These are phyloP conservation scores for Rauvolfia tetraphylla DNA, from an alignment of 257 asterid genomes.

Conservation along the genomic window DNA sequence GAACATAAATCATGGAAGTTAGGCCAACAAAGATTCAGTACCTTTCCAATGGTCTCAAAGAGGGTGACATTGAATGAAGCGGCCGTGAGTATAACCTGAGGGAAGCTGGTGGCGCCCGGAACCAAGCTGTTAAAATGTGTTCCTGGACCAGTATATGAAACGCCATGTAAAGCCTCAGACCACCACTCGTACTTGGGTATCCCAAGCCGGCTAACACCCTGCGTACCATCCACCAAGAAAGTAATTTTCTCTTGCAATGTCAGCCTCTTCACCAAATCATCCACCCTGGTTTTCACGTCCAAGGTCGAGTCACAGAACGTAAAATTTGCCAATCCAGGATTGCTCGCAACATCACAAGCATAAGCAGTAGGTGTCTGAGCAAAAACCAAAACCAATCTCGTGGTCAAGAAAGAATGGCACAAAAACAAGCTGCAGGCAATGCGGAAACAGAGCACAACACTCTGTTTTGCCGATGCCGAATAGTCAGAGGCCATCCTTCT, in stretches of 20 bases:
- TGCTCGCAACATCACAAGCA: slow-evolving; percentile 30
- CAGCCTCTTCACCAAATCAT: slow-evolving; percentile 33
- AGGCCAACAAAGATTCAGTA: neutral
- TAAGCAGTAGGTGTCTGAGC: slow-evolving; percentile 32
- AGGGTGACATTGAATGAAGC: slow-evolving; percentile 47
- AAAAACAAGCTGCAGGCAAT: slow-evolving; percentile 4
- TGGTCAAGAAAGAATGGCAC: neutral
- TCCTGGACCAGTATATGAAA: slow-evolving; percentile 32
- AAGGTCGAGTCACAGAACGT: slow-evolving; percentile 28
- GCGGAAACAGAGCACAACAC: neutral
- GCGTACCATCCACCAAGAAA: slow-evolving; percentile 26
- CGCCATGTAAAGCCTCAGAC: slow-evolving; percentile 55
- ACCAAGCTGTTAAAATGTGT: slow-evolving; percentile 26
- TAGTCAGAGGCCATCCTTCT: slow-evolving; percentile 41
- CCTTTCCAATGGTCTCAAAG: slow-evolving; percentile 44
- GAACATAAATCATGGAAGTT: neutral
- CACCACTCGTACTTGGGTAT: slow-evolving; percentile 46
- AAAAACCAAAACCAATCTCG: slow-evolving; percentile 1
- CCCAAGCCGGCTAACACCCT: slow-evolving; percentile 29
- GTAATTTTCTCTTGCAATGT: slow-evolving; percentile 42
- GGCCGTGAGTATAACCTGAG: slow-evolving; percentile 46
- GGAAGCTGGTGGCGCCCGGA: slow-evolving; percentile 56
- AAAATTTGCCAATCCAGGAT: slow-evolving; percentile 19
- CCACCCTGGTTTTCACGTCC: slow-evolving; percentile 28
- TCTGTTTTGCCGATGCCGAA: slow-evolving; percentile 13